Evolutionary conservation across 1,139 yeast genomes (phyloP).

Genomic region (Kodamaea derodonti): DNA sequence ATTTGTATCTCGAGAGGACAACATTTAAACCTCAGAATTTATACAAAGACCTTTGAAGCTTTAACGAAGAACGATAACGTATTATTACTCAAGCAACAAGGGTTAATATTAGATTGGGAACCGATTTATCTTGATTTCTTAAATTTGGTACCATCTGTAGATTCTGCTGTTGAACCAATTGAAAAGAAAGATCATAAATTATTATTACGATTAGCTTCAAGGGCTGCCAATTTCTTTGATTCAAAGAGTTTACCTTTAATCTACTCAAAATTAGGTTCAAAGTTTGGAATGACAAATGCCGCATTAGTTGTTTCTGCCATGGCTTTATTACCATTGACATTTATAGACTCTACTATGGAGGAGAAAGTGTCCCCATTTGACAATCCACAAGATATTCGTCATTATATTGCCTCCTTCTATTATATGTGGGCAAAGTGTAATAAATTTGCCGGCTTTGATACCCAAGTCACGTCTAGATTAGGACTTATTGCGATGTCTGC

Average conservation of each 20-base stretch:
- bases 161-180: constrained; percentile 26
- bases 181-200: constrained; percentile 43
- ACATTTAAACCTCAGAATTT: constrained; percentile 55
- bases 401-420: constrained; percentile 63
- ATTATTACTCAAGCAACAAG: constrained; percentile 28
- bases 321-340: constrained; percentile 46
- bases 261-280: constrained; percentile 36
- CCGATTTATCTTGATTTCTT: constrained; percentile 40
- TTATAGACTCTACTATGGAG: constrained; percentile 12
- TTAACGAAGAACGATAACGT: constrained; percentile 50
- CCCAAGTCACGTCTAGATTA: constrained; percentile 61
- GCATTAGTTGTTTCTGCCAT: constrained; percentile 55
- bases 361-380: constrained; percentile 11
- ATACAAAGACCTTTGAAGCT: constrained; percentile 59
- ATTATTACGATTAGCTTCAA: constrained; percentile 42
- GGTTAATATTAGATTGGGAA: constrained; percentile 51
- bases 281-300: constrained; percentile 58
- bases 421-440: constrained; percentile 69
- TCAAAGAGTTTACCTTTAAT: constrained; percentile 35
- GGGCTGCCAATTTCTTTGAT: constrained; percentile 46
- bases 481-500: constrained; percentile 59
- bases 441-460: constrained; percentile 57
- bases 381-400: constrained; percentile 41
- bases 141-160: constrained; percentile 31
- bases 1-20: constrained; percentile 77